Evolutionary conservation across 169 alveolate genomes (phyloP).

Genomic region (Plasmodium yoelii): DNA sequence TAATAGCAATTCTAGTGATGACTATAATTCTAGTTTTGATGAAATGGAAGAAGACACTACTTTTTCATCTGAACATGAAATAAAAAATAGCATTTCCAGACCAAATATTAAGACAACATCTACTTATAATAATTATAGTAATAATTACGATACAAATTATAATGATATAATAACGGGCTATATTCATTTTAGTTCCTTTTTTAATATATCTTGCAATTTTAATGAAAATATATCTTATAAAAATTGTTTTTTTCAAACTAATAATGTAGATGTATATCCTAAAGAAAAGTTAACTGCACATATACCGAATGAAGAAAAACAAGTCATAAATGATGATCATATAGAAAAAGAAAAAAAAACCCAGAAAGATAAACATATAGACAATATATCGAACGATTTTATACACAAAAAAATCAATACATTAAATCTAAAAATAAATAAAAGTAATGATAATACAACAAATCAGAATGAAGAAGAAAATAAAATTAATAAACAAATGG

Average conservation of each 20-base stretch:
- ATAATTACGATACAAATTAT: background rate
- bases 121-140: background rate
- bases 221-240: conserved; percentile 1
- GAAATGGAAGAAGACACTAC: conserved; percentile 3
- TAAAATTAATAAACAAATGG: too few relatives aligned
- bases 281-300: background rate
- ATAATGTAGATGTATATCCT: background rate
- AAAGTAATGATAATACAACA: too few relatives aligned
- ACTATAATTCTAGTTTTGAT: conserved; percentile 28
- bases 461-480: too few relatives aligned
- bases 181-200: conserved; percentile 51
- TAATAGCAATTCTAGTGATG: conserved; percentile 58
- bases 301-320: background rate
- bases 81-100: background rate
- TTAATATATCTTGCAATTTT: conserved; percentile 53
- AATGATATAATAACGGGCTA: conserved; percentile 48
- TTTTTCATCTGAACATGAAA: background rate
- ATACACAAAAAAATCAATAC: too few relatives aligned
- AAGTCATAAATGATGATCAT: background rate
- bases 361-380: background rate
- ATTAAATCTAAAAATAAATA: too few relatives aligned
- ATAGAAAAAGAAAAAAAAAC: background rate
- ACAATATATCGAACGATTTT: too few relatives aligned
- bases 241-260: background rate
- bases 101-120: too few relatives aligned